These are phyloP conservation scores for Peltaster fructicola DNA, from an alignment of 2,329 filamentous ascomycete species.

Conservation along the genomic window DNA sequence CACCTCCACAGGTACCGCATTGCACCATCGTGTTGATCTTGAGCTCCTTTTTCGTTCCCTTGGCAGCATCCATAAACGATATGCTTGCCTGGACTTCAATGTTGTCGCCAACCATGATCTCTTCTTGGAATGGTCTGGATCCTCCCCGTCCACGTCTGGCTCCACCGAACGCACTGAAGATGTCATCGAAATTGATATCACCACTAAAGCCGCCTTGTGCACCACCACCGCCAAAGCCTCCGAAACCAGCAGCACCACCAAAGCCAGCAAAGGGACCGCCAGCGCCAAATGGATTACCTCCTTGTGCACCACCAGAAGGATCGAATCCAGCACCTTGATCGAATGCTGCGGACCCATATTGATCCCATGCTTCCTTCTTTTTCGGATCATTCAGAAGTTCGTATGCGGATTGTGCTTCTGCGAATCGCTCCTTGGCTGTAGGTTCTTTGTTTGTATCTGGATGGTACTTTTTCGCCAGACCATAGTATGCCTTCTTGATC, in stretches of 20 bases:
- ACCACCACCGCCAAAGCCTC: conserved; percentile 27
- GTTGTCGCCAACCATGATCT: conserved; percentile 78
- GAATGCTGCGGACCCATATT: conserved; percentile 68
- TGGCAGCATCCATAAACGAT: conserved; percentile 90
- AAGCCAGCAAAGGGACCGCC: conserved; percentile 46
- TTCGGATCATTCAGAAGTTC: conserved; percentile 83
- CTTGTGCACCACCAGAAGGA: conserved; percentile 44
- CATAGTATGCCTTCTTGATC: conserved; percentile 98
- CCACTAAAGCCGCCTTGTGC: conserved; percentile 48
- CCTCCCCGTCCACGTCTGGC: conserved; percentile 28
- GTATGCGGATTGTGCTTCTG: conserved; percentile 83
- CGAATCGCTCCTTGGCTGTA: conserved; percentile 84
- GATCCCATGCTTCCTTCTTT: conserved; percentile 84
- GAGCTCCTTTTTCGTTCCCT: conserved; percentile 78
- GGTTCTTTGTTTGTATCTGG: conserved; percentile 96
- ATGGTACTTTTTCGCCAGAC: conserved; percentile 91
- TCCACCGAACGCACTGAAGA: conserved; percentile 74
- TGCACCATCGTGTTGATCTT: conserved; percentile 63
- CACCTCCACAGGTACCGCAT: conserved; percentile 70
- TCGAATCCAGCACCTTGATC: conserved; percentile 58
- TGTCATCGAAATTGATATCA: conserved; percentile 89
- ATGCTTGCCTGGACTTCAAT: conserved; percentile 90
- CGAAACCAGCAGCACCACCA: conserved; percentile 35
- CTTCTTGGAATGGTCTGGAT: conserved; percentile 57
- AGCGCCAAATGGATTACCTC: conserved; percentile 37